A percentile compares a stretch with the other conserved stretches of the same genome.
Evolutionary conservation across 148 eudicot genomes (phyloP).

Genomic region (Polygonum aviculare): DNA sequence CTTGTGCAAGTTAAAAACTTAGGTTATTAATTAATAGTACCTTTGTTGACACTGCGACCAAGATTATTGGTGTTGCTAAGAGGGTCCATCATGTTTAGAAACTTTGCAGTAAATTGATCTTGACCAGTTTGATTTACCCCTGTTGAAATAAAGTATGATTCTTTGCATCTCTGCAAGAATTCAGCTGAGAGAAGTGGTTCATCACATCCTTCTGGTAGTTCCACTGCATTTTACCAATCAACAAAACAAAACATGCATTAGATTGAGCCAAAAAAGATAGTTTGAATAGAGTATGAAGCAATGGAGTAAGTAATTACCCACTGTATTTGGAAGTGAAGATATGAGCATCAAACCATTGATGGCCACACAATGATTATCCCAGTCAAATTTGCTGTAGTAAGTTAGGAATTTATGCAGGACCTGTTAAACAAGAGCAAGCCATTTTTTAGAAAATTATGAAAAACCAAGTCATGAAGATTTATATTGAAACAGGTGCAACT

Average conservation of each 20-base stretch:
- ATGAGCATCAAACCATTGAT: constrained; percentile 29
- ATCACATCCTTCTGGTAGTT: constrained; percentile 17
- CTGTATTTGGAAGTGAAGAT: constrained; percentile 32
- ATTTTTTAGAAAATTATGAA: not conserved
- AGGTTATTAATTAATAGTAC: constrained; percentile 13
- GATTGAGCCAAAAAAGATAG: not conserved
- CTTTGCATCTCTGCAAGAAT: constrained; percentile 18
- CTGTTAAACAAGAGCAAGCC: constrained; percentile 16
- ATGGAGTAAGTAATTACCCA: constrained; percentile 17
- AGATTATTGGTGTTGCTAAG: constrained; percentile 40
- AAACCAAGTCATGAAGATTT: constrained; percentile 1
- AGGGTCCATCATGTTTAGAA: constrained; percentile 49
- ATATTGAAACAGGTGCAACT: not conserved
- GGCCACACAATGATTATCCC: constrained; percentile 32
- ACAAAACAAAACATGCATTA: not conserved
- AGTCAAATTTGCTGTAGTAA: constrained; percentile 47
- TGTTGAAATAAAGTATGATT: constrained; percentile 10
- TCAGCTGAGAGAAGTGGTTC: constrained; percentile 19
- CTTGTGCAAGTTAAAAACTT: not conserved
- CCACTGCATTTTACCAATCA: constrained; percentile 19
- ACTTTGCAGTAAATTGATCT: constrained; percentile 24
- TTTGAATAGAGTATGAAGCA: no score
- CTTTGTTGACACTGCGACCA: constrained; percentile 41
- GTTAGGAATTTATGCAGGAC: constrained; percentile 38
- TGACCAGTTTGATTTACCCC: not conserved